These are phyloP conservation scores for Penicillium verhagenii DNA, from an alignment of 495 filamentous ascomycete genomes.

Conservation along the genomic window DNA sequence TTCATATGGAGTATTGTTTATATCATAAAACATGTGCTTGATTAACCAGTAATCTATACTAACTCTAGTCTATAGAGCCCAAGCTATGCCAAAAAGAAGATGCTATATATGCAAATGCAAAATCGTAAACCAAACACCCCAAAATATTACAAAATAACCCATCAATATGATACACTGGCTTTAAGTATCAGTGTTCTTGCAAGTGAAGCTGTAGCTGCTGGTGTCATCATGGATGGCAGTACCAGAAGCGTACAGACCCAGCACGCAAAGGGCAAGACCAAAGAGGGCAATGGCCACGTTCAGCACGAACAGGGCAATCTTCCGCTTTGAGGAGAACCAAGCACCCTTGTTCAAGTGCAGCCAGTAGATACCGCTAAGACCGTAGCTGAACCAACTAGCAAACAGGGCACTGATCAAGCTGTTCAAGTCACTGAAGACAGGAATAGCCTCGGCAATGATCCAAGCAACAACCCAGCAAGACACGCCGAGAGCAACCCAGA, in stretches of 20 bases:
- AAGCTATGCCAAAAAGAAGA: constrained; percentile 14
- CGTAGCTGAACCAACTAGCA: constrained; percentile 44
- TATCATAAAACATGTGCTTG: neutral
- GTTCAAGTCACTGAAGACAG: constrained; percentile 64
- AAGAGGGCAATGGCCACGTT: constrained; percentile 29
- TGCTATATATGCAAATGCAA: constrained; percentile 10
- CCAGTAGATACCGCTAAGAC: constrained; percentile 45
- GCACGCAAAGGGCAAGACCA: constrained; percentile 29
- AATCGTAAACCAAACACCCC: constrained; percentile 8
- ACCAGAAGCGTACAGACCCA: constrained; percentile 41
- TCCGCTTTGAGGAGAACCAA: constrained; percentile 31
- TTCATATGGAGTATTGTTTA: neutral
- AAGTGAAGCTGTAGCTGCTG: constrained; percentile 32
- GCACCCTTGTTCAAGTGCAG: constrained; percentile 37
- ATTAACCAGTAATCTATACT: constrained; percentile 18
- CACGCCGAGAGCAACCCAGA: constrained; percentile 57
- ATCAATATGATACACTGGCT: neutral
- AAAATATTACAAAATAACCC: neutral
- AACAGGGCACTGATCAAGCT: constrained; percentile 44
- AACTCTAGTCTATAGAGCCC: constrained; percentile 12
- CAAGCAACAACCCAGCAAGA: constrained; percentile 61
- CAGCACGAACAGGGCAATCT: constrained; percentile 30
- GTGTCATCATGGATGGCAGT: constrained; percentile 41
- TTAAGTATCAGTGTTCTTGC: constrained; percentile 29
- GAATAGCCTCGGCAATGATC: constrained; percentile 68